A percentile compares a stretch with the other conserved stretches of the same genome.
Evolutionary conservation across 305 asterid species (phyloP).

Genomic region (Petunia hybrid): DNA sequence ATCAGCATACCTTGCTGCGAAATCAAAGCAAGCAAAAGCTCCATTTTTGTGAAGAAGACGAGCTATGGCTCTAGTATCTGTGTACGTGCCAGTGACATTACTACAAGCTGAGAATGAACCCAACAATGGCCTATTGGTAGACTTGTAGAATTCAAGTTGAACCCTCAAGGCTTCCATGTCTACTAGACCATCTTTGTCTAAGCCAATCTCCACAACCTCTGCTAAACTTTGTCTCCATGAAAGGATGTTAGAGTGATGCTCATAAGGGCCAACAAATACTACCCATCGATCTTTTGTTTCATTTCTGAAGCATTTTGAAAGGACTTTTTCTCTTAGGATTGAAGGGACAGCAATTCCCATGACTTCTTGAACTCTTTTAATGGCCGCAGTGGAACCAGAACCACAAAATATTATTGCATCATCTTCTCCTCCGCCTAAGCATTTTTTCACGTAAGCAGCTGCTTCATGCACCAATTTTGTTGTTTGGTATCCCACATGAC

Average conservation of each 20-base stretch:
- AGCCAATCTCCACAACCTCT: constrained; percentile 76
- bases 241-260: constrained; percentile 77
- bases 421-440: constrained; percentile 64
- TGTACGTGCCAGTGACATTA: constrained; percentile 67
- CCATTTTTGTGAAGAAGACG: constrained; percentile 64
- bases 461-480: constrained; percentile 60
- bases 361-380: constrained; percentile 77
- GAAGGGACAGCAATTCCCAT: constrained; percentile 66
- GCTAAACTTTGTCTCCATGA: constrained; percentile 80
- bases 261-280: constrained; percentile 73
- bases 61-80: constrained; percentile 58
- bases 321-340: constrained; percentile 50
- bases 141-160: constrained; percentile 45
- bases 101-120: constrained; percentile 88
- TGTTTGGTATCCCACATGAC: constrained; percentile 62
- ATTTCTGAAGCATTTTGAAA: constrained; percentile 38
- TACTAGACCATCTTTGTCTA: constrained; percentile 50
- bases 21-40: constrained; percentile 72
- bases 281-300: constrained; percentile 64
- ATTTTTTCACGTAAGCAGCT: constrained; percentile 54
- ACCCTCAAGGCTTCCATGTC: constrained; percentile 56
- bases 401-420: constrained; percentile 67
- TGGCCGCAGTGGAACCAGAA: constrained; percentile 77
- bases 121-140: constrained; percentile 52
- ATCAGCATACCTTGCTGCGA: constrained; percentile 64